phyloP scores from a whole-genome alignment of 73 alveolate genomes.

The Paramecium octaurelia region DNA sequence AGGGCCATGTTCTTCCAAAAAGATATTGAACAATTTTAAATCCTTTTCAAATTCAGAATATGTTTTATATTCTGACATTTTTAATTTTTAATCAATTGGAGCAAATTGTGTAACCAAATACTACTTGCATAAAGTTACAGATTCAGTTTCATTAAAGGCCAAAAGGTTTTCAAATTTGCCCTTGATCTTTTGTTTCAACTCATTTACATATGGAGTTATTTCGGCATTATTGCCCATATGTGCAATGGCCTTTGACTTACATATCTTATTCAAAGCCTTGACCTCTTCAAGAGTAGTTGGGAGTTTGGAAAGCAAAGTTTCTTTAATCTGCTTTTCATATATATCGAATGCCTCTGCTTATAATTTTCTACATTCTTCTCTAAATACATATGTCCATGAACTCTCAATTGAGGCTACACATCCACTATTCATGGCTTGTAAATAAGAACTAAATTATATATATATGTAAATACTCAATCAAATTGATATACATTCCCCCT shows the following conservation, averaged over 20 bases:
- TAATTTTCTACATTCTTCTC: slow-evolving; percentile 71
- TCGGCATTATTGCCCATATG: background rate
- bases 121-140: slow-evolving; percentile 34
- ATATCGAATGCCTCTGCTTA: slow-evolving; percentile 64
- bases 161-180: background rate
- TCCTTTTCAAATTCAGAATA: slow-evolving; percentile 75
- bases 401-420: slow-evolving; percentile 80
- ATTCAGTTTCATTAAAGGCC: slow-evolving; percentile 17
- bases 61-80: slow-evolving; percentile 71
- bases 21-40: slow-evolving; percentile 69
- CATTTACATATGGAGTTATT: background rate
- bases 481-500: slow-evolving; percentile 81
- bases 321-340: slow-evolving; percentile 59
- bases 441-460: slow-evolving; percentile 62
- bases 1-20: slow-evolving; percentile 83
- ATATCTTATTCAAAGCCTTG: background rate
- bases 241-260: background rate
- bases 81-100: slow-evolving; percentile 77
- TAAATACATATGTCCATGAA: slow-evolving; percentile 80
- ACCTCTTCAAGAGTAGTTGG: slow-evolving; percentile 55
- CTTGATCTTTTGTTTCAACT: background rate
- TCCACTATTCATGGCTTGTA: slow-evolving; percentile 83
- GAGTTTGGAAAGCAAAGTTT: slow-evolving; percentile 7
- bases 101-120: slow-evolving; percentile 72
- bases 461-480: background rate